Conservation (phyloP, 306 rosid genomes). For the Psophocarpus tetragonolobus region DNA sequence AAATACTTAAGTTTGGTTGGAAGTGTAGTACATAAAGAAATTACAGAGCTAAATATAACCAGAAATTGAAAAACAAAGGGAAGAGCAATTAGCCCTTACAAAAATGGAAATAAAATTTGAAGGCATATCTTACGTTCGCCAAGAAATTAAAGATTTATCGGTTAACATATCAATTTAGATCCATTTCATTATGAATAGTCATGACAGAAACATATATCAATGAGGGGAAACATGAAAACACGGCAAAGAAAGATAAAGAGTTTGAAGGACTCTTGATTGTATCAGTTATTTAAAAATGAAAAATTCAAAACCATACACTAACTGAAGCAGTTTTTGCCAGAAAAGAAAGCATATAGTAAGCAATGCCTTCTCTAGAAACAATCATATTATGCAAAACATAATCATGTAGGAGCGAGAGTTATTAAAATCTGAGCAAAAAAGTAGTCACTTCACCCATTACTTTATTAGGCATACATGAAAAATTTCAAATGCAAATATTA, state of each 20-base stretch:
- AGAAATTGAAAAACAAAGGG: neutral
- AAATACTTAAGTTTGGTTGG: slow-evolving; percentile 4
- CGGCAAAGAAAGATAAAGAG: neutral
- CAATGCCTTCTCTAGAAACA: neutral
- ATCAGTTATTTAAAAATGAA: neutral
- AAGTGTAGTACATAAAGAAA: slow-evolving; percentile 17
- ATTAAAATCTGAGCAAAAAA: slow-evolving; percentile 18
- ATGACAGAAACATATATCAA: slow-evolving; percentile 22
- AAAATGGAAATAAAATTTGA: slow-evolving; percentile 11
- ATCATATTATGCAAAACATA: slow-evolving; percentile 14
- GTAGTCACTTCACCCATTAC: neutral
- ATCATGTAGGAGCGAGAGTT: slow-evolving; percentile 4
- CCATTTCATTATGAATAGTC: neutral
- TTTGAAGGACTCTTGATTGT: slow-evolving; percentile 4
- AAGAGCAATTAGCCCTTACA: slow-evolving; percentile 2
- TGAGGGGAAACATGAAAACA: slow-evolving; percentile 6
- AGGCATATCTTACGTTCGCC: slow-evolving; percentile 13
- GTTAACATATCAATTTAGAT: slow-evolving; percentile 7
- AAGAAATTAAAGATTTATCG: slow-evolving; percentile 5
- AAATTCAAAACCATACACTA: slow-evolving; percentile 15
- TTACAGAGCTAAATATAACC: neutral
- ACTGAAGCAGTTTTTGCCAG: slow-evolving; percentile 15
- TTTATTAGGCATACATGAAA: neutral
- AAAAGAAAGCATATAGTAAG: neutral
- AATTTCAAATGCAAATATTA: slow-evolving; percentile 21